Percentiles rank a stretch among this genome's conserved stretches.
These are phyloP conservation scores for Andrographis paniculata DNA, from an alignment of 305 asterid species.

Conservation along the genomic window DNA sequence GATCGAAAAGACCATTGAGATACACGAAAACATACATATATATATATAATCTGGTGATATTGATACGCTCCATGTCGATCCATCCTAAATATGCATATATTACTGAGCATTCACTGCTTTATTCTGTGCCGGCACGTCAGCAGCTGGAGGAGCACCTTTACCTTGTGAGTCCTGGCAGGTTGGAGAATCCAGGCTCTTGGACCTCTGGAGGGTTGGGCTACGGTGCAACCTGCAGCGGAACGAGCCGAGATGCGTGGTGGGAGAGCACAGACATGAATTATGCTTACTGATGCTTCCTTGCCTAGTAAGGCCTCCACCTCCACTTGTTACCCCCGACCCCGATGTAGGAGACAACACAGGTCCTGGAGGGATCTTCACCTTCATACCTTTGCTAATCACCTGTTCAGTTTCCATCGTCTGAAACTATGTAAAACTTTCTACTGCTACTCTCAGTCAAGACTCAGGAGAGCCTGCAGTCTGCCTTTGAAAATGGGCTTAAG, in stretches of 20 bases:
- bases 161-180: not conserved
- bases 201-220: not conserved
- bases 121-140: not conserved
- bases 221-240: conserved; percentile 1
- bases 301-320: not conserved
- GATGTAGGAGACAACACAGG: not conserved
- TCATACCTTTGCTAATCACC: not conserved
- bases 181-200: not conserved
- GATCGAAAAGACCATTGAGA: not conserved
- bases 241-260: not conserved
- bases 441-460: too few species aligned
- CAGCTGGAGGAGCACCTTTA: not conserved
- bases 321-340: too few species aligned
- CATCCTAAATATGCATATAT: not conserved
- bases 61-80: too few species aligned
- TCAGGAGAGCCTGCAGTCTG: too few species aligned
- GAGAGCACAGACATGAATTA: not conserved
- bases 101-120: not conserved
- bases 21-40: not conserved
- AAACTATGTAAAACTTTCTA: too few species aligned
- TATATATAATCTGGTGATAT: not conserved
- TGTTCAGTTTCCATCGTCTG: not conserved
- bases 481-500: too few species aligned
- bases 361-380: not conserved
- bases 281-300: not conserved